Evolutionary conservation across 805 yeast species (phyloP), one percentile per base, ranked within the genome.

Genomic region (Pichia rugopelliculosa): DNA sequence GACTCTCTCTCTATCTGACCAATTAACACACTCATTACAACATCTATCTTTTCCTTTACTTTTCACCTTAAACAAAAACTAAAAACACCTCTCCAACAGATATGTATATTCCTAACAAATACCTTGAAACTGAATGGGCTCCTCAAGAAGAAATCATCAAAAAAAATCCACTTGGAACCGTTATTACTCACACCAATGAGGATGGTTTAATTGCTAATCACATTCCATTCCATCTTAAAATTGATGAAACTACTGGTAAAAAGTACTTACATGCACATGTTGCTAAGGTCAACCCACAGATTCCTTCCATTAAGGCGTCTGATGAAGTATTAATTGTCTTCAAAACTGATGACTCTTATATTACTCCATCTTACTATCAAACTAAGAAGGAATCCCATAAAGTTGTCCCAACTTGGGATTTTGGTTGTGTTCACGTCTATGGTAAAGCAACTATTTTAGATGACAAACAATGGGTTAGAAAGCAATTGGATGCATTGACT

Each of bases 391-490:
- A 69, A 42, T 76, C 82, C 27, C 82, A 78, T 51, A 80, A 79
- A 57, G 71, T 70, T 38, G 87, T 80, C n/a, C 85, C 87, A 17
- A 81, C 87, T 1, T 82, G 86, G 86, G 81, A 77, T 59, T 80
- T 74, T 61, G 78, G 76, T 2, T 63, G 76, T 4, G 79, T 75
- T 27, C 85, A 82, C 56, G 66, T 74, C 39, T 66, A 74, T 48
- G 87, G 87, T 4, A 71, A 60, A 25, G 71, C 82, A 10, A 65
- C 51, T 23, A 51, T 73, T 23, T 58, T 76, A 15, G 59, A 69
- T 20, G 78, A 74, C 44, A 74, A 73, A 44, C 73, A 67, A 17
- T 77, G 74, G 66, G 68, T 80, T 10, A 54, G 72, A 37, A 49
- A 60, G 0, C 80, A 76, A 54, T 57, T 80, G 39, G 65, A 68